phyloP scores from a whole-genome alignment of 2,329 filamentous ascomycete species.

The Polytolypa hystricis region DNA sequence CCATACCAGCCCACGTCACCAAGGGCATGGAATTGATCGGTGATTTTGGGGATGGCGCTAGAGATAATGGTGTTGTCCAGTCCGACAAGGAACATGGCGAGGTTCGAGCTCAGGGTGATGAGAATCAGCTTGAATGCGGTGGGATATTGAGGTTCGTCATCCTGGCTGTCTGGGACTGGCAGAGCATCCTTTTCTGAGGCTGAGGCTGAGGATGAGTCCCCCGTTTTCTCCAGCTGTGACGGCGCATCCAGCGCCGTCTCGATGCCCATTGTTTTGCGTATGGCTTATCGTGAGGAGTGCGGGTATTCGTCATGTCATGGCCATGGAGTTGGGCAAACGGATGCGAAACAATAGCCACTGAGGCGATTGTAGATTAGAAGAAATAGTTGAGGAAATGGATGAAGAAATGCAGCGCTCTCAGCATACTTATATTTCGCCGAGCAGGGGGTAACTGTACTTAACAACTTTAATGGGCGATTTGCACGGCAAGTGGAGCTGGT shows the following conservation, averaged over 20 bases:
- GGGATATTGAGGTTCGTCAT: conserved; percentile 11
- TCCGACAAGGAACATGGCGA: conserved; percentile 16
- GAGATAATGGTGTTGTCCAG: conserved; percentile 10
- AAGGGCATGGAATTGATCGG: conserved; percentile 4
- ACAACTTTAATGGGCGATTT: not conserved
- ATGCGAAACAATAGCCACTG: not conserved
- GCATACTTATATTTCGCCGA: too few relatives aligned
- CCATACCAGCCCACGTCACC: conserved; percentile 6
- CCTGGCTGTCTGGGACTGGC: not conserved
- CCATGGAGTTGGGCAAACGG: not conserved
- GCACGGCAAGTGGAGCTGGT: not conserved
- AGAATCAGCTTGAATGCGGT: conserved; percentile 12
- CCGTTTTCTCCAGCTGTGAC: not conserved
- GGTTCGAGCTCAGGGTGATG: conserved; percentile 13
- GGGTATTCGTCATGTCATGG: not conserved
- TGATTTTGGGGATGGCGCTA: conserved; percentile 5
- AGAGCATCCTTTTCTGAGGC: not conserved
- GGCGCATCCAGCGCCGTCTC: not conserved
- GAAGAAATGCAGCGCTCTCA: not conserved
- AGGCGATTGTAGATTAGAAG: not conserved
- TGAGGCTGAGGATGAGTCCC: not conserved
- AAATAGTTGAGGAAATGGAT: not conserved
- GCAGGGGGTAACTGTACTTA: not conserved
- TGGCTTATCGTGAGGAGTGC: not conserved
- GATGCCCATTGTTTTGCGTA: not conserved